Base-by-base conservation (phyloP, 75 land plant genomes). In the Ceratopteris richardii region DNA sequence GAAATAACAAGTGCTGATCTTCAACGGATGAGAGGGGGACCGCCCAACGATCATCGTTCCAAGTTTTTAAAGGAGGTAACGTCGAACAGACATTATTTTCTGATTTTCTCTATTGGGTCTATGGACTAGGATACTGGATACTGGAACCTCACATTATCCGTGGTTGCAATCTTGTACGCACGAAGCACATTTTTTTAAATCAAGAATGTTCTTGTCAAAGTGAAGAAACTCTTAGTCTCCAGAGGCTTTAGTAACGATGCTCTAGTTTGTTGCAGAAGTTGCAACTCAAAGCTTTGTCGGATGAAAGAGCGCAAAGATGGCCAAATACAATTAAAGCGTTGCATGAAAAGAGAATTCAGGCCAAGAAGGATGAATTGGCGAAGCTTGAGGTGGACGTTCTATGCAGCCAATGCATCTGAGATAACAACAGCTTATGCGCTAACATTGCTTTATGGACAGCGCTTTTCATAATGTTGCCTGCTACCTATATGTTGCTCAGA, bases 261-360 rank as follows among this genome's bases (percentile, higher is more conserved):
- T n/a, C n/a, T n/a, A n/a, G n/a, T 17, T 46, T 46, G 48, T 2
- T 52, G 54, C 29, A 52, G 54, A 52, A 52, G 25, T 21, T 24
- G 14, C 3, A 14, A 1, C 29, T 52, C 24, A 52, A 52, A 28
- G 54, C 54, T 18, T 26, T 52, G 23, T 52, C 54, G 1, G 54
- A 52, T 52, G 54, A 52, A 52, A 23, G 54, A 26, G 54, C 54
- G 25, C 25, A 52, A 23, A 52, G 54, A 52, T 52, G 54, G 54
- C 54, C 54, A 1, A 52, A 52, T 26, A 52, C 54, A 1, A 52
- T 52, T 3, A 52, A 52, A 26, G 54, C 54, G 16, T 28, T 52
- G 14, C 54, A 26, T 22, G 54, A 23, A 24, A 52, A 52, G 14
- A 18, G 54, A 11, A 3, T 52, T 2, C 54, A 52, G 23, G 54